Conservation (phyloP, 805 yeast species). For the Pichia paraexigua region DNA sequence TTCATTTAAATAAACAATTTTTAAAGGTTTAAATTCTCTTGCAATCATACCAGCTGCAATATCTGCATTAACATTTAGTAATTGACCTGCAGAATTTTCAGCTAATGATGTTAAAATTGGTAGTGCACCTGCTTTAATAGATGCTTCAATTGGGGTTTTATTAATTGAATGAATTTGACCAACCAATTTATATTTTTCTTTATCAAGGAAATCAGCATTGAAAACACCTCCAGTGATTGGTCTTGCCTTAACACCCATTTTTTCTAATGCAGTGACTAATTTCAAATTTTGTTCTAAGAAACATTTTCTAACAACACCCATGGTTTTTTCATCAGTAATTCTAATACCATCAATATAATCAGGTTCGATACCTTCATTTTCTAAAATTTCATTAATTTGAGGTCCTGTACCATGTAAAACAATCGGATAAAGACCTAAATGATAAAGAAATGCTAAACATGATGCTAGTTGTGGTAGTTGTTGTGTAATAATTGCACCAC, state of each 20-base stretch:
- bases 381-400: conserved; percentile 89
- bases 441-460: conserved; percentile 91
- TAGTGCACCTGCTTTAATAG: conserved; percentile 91
- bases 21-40: conserved; percentile 91
- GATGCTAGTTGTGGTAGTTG: conserved; percentile 90
- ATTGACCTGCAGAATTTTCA: conserved; percentile 94
- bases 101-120: conserved; percentile 96
- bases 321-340: conserved; percentile 88
- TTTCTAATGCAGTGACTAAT: conserved; percentile 90
- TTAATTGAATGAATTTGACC: conserved; percentile 84
- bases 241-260: conserved; percentile 95
- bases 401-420: conserved; percentile 99
- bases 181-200: conserved; percentile 84
- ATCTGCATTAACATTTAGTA: conserved; percentile 95
- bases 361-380: conserved; percentile 91
- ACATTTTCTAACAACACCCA: conserved; percentile 93
- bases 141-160: conserved; percentile 85
- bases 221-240: conserved; percentile 98
- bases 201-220: conserved; percentile 83
- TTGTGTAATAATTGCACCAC: conserved; percentile 97
- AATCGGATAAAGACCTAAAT: conserved; percentile 94
- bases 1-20: conserved; percentile 92
- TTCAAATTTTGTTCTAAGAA: conserved; percentile 93
- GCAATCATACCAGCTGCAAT: conserved; percentile 99
- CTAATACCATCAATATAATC: conserved; percentile 94